A percentile compares a stretch with the other conserved stretches of the same genome.
Evolutionary conservation across 2,329 filamentous ascomycete genomes (phyloP).

Genomic region (Ascochyta fabae): DNA sequence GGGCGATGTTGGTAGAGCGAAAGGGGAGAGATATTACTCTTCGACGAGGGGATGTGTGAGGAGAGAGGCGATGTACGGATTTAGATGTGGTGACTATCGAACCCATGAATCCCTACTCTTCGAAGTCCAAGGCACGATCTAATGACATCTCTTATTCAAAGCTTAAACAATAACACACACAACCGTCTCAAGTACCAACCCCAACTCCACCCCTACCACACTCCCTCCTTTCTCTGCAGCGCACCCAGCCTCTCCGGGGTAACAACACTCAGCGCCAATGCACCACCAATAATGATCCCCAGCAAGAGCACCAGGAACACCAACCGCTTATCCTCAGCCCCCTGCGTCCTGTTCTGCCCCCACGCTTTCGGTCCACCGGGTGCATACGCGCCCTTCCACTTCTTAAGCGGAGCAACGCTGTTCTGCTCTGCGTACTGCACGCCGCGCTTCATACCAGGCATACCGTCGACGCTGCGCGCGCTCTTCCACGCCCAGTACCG

Average conservation of each 20-base stretch:
- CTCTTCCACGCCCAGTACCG: conserved; percentile 55
- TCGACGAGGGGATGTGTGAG: no score
- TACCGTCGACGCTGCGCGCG: conserved; percentile 52
- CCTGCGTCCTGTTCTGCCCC: background rate
- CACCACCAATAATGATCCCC: conserved; percentile 40
- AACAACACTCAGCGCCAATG: conserved; percentile 32
- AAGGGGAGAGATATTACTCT: no score
- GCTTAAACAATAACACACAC: no score
- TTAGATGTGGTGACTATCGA: no score
- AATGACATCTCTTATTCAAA: no score
- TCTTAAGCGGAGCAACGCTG: conserved; percentile 50
- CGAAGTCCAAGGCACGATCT: no score
- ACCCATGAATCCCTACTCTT: no score
- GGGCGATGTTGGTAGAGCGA: no score
- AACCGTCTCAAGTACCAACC: no score
- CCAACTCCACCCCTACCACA: conserved; percentile 14
- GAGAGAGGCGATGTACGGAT: no score
- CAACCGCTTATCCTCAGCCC: conserved; percentile 18
- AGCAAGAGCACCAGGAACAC: conserved; percentile 38
- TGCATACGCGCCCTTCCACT: conserved; percentile 51
- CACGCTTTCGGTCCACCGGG: conserved; percentile 24
- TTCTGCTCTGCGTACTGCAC: conserved; percentile 47
- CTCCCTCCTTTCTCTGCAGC: conserved; percentile 31
- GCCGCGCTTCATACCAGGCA: conserved; percentile 53
- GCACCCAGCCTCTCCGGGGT: conserved; percentile 30